Conservation (phyloP, 108 stramenopile species). For the Skeletonema costatum region DNA sequence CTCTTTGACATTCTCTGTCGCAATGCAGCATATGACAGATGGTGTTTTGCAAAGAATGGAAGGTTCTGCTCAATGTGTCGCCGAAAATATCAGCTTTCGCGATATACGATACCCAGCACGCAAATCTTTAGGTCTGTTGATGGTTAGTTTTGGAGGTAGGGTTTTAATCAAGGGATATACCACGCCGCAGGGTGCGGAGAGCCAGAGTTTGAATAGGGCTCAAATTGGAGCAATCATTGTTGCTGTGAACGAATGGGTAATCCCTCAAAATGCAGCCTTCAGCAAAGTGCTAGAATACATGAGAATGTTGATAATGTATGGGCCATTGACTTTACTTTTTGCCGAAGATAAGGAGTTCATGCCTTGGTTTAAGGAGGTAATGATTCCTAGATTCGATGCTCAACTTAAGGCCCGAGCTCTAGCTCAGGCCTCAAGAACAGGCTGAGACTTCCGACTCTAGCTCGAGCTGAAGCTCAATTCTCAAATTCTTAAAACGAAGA, state of each 20-base stretch:
- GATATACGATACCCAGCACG: constrained; percentile 21
- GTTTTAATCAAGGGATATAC: constrained; percentile 36
- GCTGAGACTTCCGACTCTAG: background rate
- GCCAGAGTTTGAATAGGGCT: constrained; percentile 20
- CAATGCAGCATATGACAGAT: constrained; percentile 1
- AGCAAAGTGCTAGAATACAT: constrained; percentile 16
- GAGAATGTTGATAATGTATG: constrained; percentile 13
- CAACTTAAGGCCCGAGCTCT: background rate
- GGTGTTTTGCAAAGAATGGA: background rate
- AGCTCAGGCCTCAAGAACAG: background rate
- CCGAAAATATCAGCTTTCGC: constrained; percentile 26
- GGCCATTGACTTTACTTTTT: constrained; percentile 24
- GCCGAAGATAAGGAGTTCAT: constrained; percentile 43
- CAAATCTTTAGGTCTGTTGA: constrained; percentile 32
- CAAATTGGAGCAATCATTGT: constrained; percentile 61
- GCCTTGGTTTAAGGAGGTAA: constrained; percentile 23
- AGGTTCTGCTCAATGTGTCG: constrained; percentile 9
- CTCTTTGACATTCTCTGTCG: constrained; percentile 16
- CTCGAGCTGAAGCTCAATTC: background rate
- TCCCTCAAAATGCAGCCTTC: constrained; percentile 11
- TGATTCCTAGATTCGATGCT: constrained; percentile 6
- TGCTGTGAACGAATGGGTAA: constrained; percentile 48
- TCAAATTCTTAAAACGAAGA: background rate
- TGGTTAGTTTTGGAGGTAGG: constrained; percentile 37
- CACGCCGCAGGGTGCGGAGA: background rate